Base-by-base conservation (phyloP, 2,329 filamentous ascomycete genomes). In the Diaporthe caulivora region DNA sequence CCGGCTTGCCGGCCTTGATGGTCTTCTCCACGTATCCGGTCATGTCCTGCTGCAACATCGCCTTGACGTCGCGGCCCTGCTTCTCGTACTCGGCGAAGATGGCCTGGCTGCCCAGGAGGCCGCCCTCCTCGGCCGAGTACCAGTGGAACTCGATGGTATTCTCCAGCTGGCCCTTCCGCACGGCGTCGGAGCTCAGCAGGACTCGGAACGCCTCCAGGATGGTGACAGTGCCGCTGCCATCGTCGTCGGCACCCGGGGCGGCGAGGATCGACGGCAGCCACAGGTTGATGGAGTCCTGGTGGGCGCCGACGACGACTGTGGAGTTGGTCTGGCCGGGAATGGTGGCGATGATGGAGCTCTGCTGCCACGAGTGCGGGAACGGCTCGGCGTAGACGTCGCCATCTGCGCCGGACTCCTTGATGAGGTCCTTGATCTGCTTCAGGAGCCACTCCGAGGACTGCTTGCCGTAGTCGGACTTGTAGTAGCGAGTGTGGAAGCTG, bases 201-300 rank as follows among this genome's bases (percentile, higher is more conserved):
- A 93, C 92, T 17, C 93, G 89, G 75, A 97, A 85, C 2, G 93
- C 92, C 80, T 97, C 94, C 1, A 97, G 88, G 70, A 94, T 95
- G 2, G 94, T 96, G 26, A 96, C 92, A 0, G 92, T 93, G 60
- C 92, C 92, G 76, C 91, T 92, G 70, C 93, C 93, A 79, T 95
- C 93, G 77, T 95, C 94, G 77, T 95, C 93, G 54, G 82, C 93
- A 67, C 94, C 94, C 0, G 94, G 94, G 0, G 93, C 92, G 34
- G 92, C 89, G 40, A 95, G 87, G 49, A 93, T 85, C 1, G 91
- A 90, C 1, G 93, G 92, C 10, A 94, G 84, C 79, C 92, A 92
- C 44, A 94, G 86, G 79, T 96, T 96, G 82, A 96, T 92, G 77
- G 92, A 94, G 80, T 96, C 94, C 78, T 94, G 93, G 78, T 95